Base-by-base conservation (phyloP, 1,139 yeast genomes). In the Groenewaldozyma auringiensis region DNA sequence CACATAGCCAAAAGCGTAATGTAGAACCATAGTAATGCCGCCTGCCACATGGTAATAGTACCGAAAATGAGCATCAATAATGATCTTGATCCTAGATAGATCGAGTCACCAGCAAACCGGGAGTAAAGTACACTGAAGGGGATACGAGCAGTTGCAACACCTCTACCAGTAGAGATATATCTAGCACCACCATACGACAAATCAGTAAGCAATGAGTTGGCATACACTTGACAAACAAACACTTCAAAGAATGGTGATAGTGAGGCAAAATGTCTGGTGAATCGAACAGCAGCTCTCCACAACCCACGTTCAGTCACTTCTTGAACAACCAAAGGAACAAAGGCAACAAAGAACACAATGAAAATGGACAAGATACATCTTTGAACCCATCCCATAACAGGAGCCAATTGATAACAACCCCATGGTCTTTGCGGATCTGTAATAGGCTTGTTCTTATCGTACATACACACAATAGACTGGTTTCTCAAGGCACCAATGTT, bases 151-250 rank as follows among this genome's bases (percentile, higher is more conserved):
- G 97, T 92, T 37, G 98, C 98, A 65, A 92, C 88, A 69, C 97
- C 97, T 81, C 98, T 87, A 70, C 98, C 98, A 47, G 98, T 92
- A 49, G 97, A 88, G 65, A 92, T 92, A 74, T 92, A 92, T 70
- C 97, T 85, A 55, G 98, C 99, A 75, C 99, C 99, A 73, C 99
- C 99, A 65, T 89, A 92, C 51, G 96, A 79, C 72, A 92, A 75
- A 74, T 92, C 97, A 60, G 89, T 85, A 61, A 83, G 72, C 64
- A 92, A 73, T 25, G 98, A 85, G 54, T 94, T 79, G 47, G 98
- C 88, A 66, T 92, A 92, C 58, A 94, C 89, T 74, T 94, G 99
- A 65, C 96, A 95, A 60, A 88, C 95, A 68, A 92, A 92, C 59
- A 92, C 98, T 76, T 92, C 99, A 64, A 92, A 92, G 79, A 92